phyloP scores from a whole-genome alignment of 164 flowering plant species.

The Tetracentron sinense region DNA sequence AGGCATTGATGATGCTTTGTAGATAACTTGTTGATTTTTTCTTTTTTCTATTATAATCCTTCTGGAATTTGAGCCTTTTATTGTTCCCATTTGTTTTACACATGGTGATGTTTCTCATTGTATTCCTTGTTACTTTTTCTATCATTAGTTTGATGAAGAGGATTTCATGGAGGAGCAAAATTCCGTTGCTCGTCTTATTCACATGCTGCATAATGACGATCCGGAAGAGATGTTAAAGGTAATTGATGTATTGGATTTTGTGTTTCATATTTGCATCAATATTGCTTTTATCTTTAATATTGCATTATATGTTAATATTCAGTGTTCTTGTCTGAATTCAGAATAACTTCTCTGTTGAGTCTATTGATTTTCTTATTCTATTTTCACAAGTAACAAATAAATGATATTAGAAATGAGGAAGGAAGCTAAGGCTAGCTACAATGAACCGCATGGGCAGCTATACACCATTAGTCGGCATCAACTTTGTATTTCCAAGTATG shows the following conservation, averaged over 20 bases:
- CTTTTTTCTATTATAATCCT: background rate
- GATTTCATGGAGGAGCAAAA: conserved; percentile 97
- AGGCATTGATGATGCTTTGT: too few species aligned
- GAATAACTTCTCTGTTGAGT: too few species aligned
- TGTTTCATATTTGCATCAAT: background rate
- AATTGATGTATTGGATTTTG: conserved; percentile 12
- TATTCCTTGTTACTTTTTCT: background rate
- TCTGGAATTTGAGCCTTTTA: background rate
- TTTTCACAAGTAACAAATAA: too few species aligned
- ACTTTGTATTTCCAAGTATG: too few species aligned
- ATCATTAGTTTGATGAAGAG: conserved; percentile 80
- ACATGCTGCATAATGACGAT: conserved; percentile 81
- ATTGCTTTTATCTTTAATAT: too few species aligned
- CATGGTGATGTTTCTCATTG: background rate
- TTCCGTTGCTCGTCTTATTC: conserved; percentile 93
- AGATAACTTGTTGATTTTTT: background rate
- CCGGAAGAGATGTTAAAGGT: conserved; percentile 97
- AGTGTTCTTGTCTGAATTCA: too few species aligned
- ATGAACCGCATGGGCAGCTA: too few species aligned
- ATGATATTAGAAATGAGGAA: too few species aligned
- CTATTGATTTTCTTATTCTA: too few species aligned
- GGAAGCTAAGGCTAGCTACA: too few species aligned
- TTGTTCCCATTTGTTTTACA: background rate
- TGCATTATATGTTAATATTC: too few species aligned
- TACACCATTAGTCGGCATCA: too few species aligned